Conservation (phyloP, 2,329 filamentous ascomycete genomes). For the Colletotrichum sansevieriae region DNA sequence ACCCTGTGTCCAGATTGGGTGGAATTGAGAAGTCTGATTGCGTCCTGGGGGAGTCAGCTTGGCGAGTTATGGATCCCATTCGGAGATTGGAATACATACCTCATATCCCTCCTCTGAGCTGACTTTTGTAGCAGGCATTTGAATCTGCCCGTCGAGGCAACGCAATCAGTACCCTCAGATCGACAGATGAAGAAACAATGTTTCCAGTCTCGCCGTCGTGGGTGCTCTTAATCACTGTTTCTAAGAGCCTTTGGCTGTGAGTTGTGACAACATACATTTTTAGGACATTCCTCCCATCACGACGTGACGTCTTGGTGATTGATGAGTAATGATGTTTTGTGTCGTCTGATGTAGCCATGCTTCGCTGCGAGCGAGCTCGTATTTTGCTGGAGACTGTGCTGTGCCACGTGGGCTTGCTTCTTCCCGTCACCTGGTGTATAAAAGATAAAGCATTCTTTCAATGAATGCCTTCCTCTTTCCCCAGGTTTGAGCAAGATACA, state of each 20-base stretch:
- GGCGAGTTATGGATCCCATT: accelerated
- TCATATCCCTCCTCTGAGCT: background rate
- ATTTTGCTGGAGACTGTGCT: background rate
- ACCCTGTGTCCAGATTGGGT: background rate
- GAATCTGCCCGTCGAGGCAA: too few species aligned
- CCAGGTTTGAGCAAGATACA: too few species aligned
- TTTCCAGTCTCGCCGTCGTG: too few species aligned
- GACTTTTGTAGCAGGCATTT: background rate
- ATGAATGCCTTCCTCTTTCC: too few species aligned
- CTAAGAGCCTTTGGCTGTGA: too few species aligned
- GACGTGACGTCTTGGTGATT: background rate
- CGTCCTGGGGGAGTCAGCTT: background rate
- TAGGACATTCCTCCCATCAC: background rate
- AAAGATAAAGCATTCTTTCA: too few species aligned
- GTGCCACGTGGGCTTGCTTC: too few species aligned
- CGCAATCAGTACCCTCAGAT: too few species aligned
- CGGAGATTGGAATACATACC: background rate
- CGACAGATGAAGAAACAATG: too few species aligned
- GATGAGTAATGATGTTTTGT: background rate
- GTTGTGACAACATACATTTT: too few species aligned
- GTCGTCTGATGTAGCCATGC: constrained; percentile 7
- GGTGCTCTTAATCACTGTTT: too few species aligned
- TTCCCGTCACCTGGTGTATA: too few species aligned
- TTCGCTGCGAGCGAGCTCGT: background rate
- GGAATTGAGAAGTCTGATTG: background rate